Base-by-base conservation (phyloP, 352 stramenopile species). In the Phytophthora aleatoria region DNA sequence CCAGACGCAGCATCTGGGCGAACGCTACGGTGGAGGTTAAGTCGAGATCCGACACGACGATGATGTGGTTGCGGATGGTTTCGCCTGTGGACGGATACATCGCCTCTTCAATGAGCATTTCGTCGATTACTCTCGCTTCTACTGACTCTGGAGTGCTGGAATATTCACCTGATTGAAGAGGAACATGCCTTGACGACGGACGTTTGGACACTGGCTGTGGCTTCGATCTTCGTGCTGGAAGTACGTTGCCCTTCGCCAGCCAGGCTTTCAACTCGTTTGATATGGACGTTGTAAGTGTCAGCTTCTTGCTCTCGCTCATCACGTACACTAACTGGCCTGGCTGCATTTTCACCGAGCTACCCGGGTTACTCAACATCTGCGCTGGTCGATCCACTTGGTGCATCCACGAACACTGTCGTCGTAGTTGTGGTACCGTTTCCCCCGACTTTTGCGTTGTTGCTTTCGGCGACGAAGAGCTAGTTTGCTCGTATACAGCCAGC, bases 261-360 rank as follows among this genome's bases (percentile, higher is more conserved):
- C 81, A 90, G 1, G 67, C 30, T 24, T 76, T 75, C 38, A 87
- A 61, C 26, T 82, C 65, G 26, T 74, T 67, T 1, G 69, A 45
- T 52, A 86, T 79, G 35, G 75, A 80, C 3, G 69, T 31, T 16
- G 76, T 79, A 39, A 81, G 68, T 11, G 75, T 83, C 27, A 89
- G 62, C 26, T 77, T 83, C 60, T 86, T 85, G 60, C 76, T 89
- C 49, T 90, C 81, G 39, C 81, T 89, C 57, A 90, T 66, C 31
- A 90, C 69, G 62, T 90, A 90, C 20, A 90, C 77, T 43, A 87
- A 74, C 51, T 89, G 79, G 2, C 73, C 75, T 2, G 64, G 31
- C 8, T 41, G 50, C 54, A 90, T 78, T 20, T 71, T 36, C 9
- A 87, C 62, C 5, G 73, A 81, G 38, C 61, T 73, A 3, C 81